A percentile compares a stretch with the other conserved stretches of the same genome.
These are phyloP conservation scores for Podaxis mareebaensis DNA, from an alignment of 768 basidiomycete species.

Conservation along the genomic window DNA sequence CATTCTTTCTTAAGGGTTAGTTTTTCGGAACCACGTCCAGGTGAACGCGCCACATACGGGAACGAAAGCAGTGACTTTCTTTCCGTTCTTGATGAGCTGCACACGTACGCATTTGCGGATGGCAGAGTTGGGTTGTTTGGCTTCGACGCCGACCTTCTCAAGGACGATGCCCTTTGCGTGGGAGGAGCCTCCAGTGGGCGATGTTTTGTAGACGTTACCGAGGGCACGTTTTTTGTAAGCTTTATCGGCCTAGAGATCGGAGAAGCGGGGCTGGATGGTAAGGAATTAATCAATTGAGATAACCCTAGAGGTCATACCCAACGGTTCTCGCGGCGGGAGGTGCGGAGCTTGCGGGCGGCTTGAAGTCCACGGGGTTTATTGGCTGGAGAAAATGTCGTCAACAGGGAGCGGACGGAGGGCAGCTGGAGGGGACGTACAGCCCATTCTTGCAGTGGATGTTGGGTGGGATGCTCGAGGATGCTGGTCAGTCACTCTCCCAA, in stretches of 20 bases:
- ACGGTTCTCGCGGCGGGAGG: slow-evolving; percentile 90
- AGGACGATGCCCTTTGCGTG: slow-evolving; percentile 99
- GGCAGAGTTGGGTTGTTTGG: slow-evolving; percentile 99
- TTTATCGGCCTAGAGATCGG: slow-evolving; percentile 81
- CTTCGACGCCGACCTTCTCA: slow-evolving; percentile 99
- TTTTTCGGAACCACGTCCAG: neutral
- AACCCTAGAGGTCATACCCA: slow-evolving; percentile 62
- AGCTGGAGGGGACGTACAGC: slow-evolving; percentile 61
- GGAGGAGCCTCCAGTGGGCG: slow-evolving; percentile 97
- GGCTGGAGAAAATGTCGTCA: slow-evolving; percentile 46
- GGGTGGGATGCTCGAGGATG: slow-evolving; percentile 23
- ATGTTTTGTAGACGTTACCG: slow-evolving; percentile 99
- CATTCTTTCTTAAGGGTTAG: slow-evolving; percentile 56
- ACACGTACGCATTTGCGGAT: slow-evolving; percentile 99
- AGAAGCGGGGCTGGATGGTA: slow-evolving; percentile 12
- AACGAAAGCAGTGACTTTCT: slow-evolving; percentile 99
- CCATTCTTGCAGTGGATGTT: slow-evolving; percentile 58
- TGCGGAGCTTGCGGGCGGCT: slow-evolving; percentile 98
- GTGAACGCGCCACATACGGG: slow-evolving; percentile 59
- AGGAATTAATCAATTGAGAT: slow-evolving; percentile 2
- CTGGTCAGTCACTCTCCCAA: slow-evolving; percentile 20
- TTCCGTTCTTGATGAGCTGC: slow-evolving; percentile 99
- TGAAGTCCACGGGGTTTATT: slow-evolving; percentile 99
- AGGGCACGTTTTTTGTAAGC: slow-evolving; percentile 99
- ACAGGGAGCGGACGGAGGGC: slow-evolving; percentile 12